Evolutionary conservation across 257 asterid species (phyloP).

Genomic region (Fraxinus cuspidata): DNA sequence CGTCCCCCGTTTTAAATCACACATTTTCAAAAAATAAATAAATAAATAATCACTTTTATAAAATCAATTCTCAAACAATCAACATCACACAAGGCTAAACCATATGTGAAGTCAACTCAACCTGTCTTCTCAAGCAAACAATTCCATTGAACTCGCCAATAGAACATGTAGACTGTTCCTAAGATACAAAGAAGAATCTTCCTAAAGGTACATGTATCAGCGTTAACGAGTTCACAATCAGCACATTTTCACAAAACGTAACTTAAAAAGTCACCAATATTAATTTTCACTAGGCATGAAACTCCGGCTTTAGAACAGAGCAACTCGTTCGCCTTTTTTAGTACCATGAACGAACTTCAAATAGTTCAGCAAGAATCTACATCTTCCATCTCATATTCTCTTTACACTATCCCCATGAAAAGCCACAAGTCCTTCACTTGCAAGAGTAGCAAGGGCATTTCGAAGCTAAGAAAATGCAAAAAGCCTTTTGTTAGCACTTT

Average conservation of each 20-base stretch:
- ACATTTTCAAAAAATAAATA: too few relatives aligned
- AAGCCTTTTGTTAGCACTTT: not conserved
- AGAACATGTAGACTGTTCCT: not conserved
- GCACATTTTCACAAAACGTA: not conserved
- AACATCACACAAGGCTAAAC: too few relatives aligned
- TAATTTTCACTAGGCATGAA: not conserved
- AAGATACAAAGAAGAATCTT: not conserved
- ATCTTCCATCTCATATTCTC: constrained; percentile 51
- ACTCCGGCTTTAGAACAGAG: not conserved
- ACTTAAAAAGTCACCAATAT: not conserved
- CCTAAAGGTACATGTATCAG: not conserved
- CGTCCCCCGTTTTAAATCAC: too few relatives aligned
- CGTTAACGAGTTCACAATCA: not conserved
- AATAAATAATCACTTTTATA: too few relatives aligned
- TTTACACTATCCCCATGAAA: constrained; percentile 85
- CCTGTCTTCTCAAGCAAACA: not conserved
- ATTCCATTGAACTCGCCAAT: too few relatives aligned
- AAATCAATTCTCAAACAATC: too few relatives aligned
- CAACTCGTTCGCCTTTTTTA: not conserved
- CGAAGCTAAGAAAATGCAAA: not conserved
- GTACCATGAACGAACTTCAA: not conserved
- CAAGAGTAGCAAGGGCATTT: constrained; percentile 77
- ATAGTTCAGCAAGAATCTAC: not conserved
- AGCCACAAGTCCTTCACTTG: constrained; percentile 74
- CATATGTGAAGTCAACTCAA: too few relatives aligned